phyloP scores from a whole-genome alignment of 495 filamentous ascomycete genomes.

The Niebla homalea region DNA sequence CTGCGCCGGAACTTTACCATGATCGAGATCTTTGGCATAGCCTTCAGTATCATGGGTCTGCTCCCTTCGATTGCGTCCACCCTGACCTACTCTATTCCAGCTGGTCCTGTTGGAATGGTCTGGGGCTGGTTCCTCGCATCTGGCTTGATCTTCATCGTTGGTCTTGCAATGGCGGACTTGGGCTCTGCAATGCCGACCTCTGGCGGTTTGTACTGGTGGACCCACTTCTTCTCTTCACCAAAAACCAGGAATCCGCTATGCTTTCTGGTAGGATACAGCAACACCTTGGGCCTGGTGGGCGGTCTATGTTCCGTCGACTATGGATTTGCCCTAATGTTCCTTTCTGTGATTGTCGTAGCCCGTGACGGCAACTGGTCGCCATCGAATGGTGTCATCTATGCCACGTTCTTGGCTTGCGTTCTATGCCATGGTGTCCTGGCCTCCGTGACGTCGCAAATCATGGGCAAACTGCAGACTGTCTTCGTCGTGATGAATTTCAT shows the following conservation, averaged over 20 bases:
- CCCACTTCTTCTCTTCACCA: conserved; percentile 49
- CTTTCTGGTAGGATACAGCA: conserved; percentile 61
- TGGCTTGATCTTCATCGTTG: conserved; percentile 50
- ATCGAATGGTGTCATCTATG: conserved; percentile 46
- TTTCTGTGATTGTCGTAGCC: conserved; percentile 45
- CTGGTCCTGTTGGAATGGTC: conserved; percentile 57
- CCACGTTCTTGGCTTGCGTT: conserved; percentile 46
- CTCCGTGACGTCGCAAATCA: conserved; percentile 40
- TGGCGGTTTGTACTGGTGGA: conserved; percentile 60
- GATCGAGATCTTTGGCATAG: conserved; percentile 56
- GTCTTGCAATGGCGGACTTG: conserved; percentile 56
- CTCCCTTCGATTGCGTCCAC: conserved; percentile 59
- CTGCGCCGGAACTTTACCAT: conserved; percentile 52
- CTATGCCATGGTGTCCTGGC: conserved; percentile 45
- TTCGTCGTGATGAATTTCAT: conserved; percentile 51
- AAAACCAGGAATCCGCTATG: conserved; percentile 48
- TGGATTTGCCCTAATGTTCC: conserved; percentile 38
- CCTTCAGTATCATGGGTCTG: conserved; percentile 61
- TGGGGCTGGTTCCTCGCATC: conserved; percentile 57
- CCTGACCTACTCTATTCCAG: conserved; percentile 49
- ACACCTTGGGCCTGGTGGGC: conserved; percentile 52
- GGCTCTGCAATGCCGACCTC: conserved; percentile 58
- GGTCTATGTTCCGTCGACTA: conserved; percentile 51
- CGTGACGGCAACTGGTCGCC: conserved; percentile 52
- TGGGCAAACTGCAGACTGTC: conserved; percentile 52